Conservation (phyloP, 1,139 yeast genomes). For the Hanseniaspora uvarum region DNA sequence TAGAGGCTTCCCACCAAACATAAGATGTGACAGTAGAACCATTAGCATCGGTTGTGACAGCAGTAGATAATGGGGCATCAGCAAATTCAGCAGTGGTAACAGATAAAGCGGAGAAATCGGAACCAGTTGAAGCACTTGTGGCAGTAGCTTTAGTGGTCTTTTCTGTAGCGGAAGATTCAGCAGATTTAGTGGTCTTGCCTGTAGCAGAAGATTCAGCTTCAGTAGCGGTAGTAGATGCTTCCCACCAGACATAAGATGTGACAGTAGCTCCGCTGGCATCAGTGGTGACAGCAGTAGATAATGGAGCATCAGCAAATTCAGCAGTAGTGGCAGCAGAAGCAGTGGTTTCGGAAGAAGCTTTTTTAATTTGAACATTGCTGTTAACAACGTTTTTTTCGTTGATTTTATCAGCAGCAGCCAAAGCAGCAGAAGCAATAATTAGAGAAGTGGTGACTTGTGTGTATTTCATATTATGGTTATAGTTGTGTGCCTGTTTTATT, state of each 20-base stretch:
- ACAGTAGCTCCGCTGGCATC: conserved; percentile 23
- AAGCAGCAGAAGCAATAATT: conserved; percentile 8
- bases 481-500: background rate
- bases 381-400: background rate
- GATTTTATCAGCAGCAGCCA: background rate
- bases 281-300: conserved; percentile 24
- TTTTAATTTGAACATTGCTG: conserved; percentile 3
- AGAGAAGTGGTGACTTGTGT: background rate
- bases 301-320: conserved; percentile 21
- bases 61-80: conserved; percentile 21
- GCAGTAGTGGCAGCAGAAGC: background rate
- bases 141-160: background rate
- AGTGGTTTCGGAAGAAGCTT: background rate
- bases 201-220: conserved; percentile 14
- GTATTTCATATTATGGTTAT: conserved; percentile 7
- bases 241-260: conserved; percentile 24
- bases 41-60: conserved; percentile 23
- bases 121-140: background rate
- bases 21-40: conserved; percentile 23
- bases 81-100: conserved; percentile 16
- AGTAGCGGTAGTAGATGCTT: conserved; percentile 17
- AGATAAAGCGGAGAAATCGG: background rate
- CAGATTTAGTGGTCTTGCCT: conserved; percentile 7
- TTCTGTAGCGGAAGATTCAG: conserved; percentile 16
- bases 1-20: conserved; percentile 22